phyloP scores from a whole-genome alignment of 2,329 filamentous ascomycete genomes.

The Chaetomium olivaceum region DNA sequence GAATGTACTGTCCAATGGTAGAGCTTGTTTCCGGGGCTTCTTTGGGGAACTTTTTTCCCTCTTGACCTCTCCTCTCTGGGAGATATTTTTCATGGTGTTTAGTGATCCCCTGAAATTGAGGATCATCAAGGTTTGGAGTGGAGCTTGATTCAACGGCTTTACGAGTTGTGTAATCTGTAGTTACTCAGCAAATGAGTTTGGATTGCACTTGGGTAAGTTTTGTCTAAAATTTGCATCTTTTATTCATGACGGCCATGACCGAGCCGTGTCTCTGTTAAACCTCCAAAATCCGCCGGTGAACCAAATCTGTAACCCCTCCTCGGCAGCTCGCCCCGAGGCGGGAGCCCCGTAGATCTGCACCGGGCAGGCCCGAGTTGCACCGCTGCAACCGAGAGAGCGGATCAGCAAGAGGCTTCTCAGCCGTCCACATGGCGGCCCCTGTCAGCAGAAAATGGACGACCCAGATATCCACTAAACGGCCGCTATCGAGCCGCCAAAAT shows the following conservation, averaged over 20 bases:
- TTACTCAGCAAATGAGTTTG: background rate
- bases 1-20: background rate
- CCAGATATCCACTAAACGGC: background rate
- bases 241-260: background rate
- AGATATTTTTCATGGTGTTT: background rate
- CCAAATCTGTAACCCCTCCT: background rate
- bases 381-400: background rate
- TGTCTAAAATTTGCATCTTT: background rate
- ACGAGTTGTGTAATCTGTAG: background rate
- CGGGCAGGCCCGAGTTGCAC: background rate
- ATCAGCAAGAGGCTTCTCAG: background rate
- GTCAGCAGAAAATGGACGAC: background rate
- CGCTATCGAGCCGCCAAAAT: background rate
- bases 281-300: background rate
- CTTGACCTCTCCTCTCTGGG: background rate
- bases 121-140: background rate
- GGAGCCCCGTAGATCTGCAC: background rate
- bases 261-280: background rate
- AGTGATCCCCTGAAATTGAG: background rate
- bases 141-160: background rate
- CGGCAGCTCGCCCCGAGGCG: background rate
- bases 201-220: background rate
- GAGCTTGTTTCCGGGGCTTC: background rate
- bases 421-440: slow-evolving; percentile 9
- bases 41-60: background rate